These are phyloP conservation scores for Lactarius indigo DNA, from an alignment of 768 basidiomycete genomes.

Conservation along the genomic window DNA sequence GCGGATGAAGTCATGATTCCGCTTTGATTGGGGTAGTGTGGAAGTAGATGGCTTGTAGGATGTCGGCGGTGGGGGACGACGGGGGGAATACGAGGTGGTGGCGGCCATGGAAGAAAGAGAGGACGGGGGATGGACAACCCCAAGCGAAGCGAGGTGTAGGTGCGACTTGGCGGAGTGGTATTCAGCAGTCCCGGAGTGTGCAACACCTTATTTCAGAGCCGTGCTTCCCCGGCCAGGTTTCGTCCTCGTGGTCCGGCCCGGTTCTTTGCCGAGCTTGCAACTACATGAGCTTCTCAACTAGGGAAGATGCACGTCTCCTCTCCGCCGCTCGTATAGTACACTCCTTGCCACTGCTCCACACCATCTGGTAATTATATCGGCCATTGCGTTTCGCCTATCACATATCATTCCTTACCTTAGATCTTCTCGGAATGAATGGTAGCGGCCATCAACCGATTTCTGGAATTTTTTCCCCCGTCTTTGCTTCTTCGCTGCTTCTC, in stretches of 20 bases:
- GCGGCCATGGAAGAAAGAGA: not conserved
- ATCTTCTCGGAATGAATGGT: not conserved
- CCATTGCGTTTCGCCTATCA: not conserved
- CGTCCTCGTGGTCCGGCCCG: too few relatives aligned
- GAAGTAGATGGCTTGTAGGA: not conserved
- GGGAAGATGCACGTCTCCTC: not conserved
- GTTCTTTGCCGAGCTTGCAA: too few relatives aligned
- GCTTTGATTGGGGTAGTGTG: not conserved
- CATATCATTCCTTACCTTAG: not conserved
- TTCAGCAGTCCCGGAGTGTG: too few relatives aligned
- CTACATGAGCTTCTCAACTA: too few relatives aligned
- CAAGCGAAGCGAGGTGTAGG: not conserved
- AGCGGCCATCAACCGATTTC: not conserved
- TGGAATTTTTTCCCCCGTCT: not conserved
- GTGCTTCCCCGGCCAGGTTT: not conserved
- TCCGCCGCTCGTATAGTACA: not conserved
- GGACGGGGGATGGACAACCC: not conserved
- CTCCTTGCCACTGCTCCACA: not conserved
- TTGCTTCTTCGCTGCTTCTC: not conserved
- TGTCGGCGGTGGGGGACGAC: not conserved
- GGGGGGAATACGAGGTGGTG: not conserved
- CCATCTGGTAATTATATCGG: not conserved
- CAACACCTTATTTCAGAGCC: not conserved
- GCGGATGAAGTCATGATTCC: conserved; percentile 31
- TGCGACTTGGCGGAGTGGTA: too few relatives aligned